Percentiles rank a stretch among this genome's conserved stretches.
Conservation (phyloP, 805 yeast genomes). For the Nakazawaea populi region DNA sequence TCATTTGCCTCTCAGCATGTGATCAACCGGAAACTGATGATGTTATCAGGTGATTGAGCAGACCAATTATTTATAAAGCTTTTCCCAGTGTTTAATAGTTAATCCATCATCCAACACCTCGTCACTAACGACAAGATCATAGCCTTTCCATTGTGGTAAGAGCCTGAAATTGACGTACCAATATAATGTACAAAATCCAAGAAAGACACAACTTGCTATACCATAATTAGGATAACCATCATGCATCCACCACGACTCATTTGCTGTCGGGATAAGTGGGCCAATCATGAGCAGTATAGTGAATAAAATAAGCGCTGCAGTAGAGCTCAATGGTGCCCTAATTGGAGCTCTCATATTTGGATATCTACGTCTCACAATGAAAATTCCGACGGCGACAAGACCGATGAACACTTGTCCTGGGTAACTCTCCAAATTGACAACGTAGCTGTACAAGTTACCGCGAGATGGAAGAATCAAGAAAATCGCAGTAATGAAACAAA, state of each 20-base stretch:
- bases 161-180: constrained; percentile 51
- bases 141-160: constrained; percentile 40
- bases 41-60: too few species aligned
- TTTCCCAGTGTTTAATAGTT: constrained; percentile 50
- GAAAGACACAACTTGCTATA: constrained; percentile 33
- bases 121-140: constrained; percentile 36
- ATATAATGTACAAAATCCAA: constrained; percentile 39
- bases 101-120: constrained; percentile 50
- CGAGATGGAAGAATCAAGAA: constrained; percentile 37
- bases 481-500: constrained; percentile 33
- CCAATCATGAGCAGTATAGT: constrained; percentile 43
- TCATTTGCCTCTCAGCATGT: too few species aligned
- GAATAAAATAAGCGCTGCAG: constrained; percentile 37
- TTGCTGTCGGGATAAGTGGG: constrained; percentile 40
- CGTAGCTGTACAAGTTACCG: constrained; percentile 45
- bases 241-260: constrained; percentile 18
- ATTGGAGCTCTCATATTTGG: constrained; percentile 46
- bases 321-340: constrained; percentile 43
- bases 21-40: too few species aligned
- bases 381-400: constrained; percentile 50
- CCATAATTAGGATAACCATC: constrained; percentile 48
- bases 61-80: constrained; percentile 15
- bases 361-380: constrained; percentile 43
- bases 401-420: constrained; percentile 45
- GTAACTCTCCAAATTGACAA: constrained; percentile 47